phyloP scores from a whole-genome alignment of 495 filamentous ascomycete genomes.

The Trichoderma gamsii region DNA sequence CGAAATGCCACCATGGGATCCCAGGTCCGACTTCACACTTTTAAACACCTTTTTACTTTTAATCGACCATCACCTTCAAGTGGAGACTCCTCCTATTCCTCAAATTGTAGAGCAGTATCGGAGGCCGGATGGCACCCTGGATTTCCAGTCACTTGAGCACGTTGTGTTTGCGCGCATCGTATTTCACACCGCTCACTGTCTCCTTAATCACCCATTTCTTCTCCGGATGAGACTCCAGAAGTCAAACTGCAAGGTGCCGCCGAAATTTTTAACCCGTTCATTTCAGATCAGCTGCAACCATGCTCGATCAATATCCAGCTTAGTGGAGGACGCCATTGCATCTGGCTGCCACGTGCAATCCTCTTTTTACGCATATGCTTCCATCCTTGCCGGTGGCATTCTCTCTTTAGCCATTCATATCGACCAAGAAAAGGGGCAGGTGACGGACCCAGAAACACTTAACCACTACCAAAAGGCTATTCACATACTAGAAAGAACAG shows the following conservation, averaged over 20 bases:
- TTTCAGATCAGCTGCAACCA: not conserved
- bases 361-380: slow-evolving; percentile 6
- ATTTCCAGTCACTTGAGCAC: slow-evolving; percentile 4
- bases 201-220: slow-evolving; percentile 5
- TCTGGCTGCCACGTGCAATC: slow-evolving; percentile 11
- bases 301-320: not conserved
- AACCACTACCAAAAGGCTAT: not conserved
- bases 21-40: slow-evolving; percentile 2
- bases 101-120: slow-evolving; percentile 8
- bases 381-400: slow-evolving; percentile 5
- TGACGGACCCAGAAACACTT: not conserved
- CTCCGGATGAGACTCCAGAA: slow-evolving; percentile 6
- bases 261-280: not conserved
- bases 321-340: slow-evolving; percentile 4
- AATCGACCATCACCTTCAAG: slow-evolving; percentile 5
- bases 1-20: slow-evolving; percentile 9
- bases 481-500: not conserved
- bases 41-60: not conserved
- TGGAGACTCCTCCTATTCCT: not conserved
- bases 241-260: not conserved
- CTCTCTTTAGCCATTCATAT: slow-evolving; percentile 1
- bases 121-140: not conserved
- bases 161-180: not conserved
- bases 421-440: slow-evolving; percentile 9
- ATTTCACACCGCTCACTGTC: slow-evolving; percentile 2